Conservation (phyloP, 495 filamentous ascomycete genomes). For the Tetracladium marchalianum region DNA sequence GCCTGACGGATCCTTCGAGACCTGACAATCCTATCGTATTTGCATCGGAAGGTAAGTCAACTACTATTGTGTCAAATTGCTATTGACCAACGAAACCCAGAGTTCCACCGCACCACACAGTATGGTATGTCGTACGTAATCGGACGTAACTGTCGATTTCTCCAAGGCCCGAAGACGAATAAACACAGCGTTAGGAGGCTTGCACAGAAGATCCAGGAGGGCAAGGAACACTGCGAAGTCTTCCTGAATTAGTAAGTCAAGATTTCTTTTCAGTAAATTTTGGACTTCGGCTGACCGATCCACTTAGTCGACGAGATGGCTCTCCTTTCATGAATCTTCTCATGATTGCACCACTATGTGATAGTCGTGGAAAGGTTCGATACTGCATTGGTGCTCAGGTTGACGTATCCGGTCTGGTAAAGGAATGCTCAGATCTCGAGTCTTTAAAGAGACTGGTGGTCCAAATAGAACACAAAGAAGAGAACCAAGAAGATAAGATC, state of each 20-base stretch:
- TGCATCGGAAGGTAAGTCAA: constrained; percentile 56
- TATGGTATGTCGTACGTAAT: constrained; percentile 49
- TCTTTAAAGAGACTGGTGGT: constrained; percentile 36
- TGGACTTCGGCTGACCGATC: constrained; percentile 27
- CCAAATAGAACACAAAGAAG: constrained; percentile 21
- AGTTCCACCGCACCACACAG: constrained; percentile 53
- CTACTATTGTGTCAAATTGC: background rate
- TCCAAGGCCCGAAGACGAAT: constrained; percentile 51
- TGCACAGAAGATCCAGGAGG: constrained; percentile 40
- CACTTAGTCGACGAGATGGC: constrained; percentile 39
- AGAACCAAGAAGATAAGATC: constrained; percentile 3
- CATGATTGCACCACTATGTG: constrained; percentile 51
- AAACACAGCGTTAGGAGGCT: constrained; percentile 41
- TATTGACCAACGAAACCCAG: constrained; percentile 20
- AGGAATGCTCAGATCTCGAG: constrained; percentile 47
- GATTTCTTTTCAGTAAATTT: constrained; percentile 26
- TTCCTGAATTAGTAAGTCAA: constrained; percentile 56
- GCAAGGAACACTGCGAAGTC: constrained; percentile 55
- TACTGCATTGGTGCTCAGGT: constrained; percentile 58
- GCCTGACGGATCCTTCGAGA: constrained; percentile 63
- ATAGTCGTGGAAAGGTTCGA: constrained; percentile 45
- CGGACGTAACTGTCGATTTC: constrained; percentile 53
- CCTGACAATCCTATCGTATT: constrained; percentile 72
- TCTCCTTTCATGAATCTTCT: constrained; percentile 62
- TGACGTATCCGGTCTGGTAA: constrained; percentile 48